Evolutionary conservation across 2,329 filamentous ascomycete species (phyloP).

Genomic region (Lizonia empirigonia): DNA sequence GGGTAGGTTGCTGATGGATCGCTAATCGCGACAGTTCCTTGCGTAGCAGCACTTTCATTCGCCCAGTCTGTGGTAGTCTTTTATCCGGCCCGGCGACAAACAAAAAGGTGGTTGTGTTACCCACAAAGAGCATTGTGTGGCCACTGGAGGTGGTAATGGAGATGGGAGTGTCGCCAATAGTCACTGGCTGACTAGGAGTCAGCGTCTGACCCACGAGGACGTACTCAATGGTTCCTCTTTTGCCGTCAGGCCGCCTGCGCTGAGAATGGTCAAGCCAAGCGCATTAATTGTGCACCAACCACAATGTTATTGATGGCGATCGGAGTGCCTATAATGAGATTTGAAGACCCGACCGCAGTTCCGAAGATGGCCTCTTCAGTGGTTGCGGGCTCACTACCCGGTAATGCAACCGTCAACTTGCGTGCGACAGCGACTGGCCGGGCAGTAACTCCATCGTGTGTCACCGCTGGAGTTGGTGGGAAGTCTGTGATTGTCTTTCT

Average conservation of each 20-base stretch:
- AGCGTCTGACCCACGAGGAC: slow-evolving; percentile 28
- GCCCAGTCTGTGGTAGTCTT: background rate
- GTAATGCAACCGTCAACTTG: background rate
- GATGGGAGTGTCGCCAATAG: slow-evolving; percentile 19
- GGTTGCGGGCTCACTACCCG: background rate
- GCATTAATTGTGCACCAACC: slow-evolving; percentile 15
- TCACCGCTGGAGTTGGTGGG: background rate
- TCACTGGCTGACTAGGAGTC: slow-evolving; percentile 24
- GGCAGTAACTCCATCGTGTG: background rate
- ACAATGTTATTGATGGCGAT: slow-evolving; percentile 21
- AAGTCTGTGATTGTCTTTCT: slow-evolving; percentile 1
- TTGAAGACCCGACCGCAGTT: slow-evolving; percentile 19
- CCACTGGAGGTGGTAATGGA: slow-evolving; percentile 16
- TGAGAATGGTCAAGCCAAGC: slow-evolving; percentile 21
- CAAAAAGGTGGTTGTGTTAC: slow-evolving; percentile 23
- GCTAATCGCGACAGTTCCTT: background rate
- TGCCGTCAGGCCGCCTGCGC: slow-evolving; percentile 20
- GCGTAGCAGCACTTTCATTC: background rate
- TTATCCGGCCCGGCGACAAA: background rate
- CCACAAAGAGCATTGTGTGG: slow-evolving; percentile 23
- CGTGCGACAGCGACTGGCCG: background rate
- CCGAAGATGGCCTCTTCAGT: slow-evolving; percentile 3
- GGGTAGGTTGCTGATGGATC: background rate
- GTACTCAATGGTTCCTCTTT: no score
- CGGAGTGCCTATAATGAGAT: no score